Evolutionary conservation across 768 basidiomycete species (phyloP).

Genomic region (Fomitopsis pulvina): DNA sequence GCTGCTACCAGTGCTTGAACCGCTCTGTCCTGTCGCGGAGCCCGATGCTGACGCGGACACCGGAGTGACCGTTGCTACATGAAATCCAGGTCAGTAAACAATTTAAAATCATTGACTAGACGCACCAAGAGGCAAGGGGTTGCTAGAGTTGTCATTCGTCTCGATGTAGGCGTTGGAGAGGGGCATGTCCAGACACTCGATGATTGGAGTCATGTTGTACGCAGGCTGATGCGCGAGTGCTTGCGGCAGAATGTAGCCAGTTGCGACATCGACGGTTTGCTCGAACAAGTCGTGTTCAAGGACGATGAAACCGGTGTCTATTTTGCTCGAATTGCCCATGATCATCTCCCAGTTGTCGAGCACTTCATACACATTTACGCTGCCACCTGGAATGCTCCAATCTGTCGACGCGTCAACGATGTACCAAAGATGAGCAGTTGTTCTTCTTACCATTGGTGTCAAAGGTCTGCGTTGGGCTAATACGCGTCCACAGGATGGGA

Average conservation of each 20-base stretch:
- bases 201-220: conserved; percentile 69
- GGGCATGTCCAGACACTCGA: conserved; percentile 55
- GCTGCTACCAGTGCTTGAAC: not conserved
- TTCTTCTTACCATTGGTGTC: conserved; percentile 51
- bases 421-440: not conserved
- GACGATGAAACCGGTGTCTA: conserved; percentile 80
- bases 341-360: conserved; percentile 71
- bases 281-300: conserved; percentile 85
- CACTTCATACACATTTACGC: conserved; percentile 48
- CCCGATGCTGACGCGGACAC: not conserved
- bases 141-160: conserved; percentile 65
- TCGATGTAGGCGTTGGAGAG: conserved; percentile 74
- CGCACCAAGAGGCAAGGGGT: conserved; percentile 37
- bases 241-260: conserved; percentile 80
- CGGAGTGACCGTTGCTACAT: not conserved
- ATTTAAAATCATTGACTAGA: not conserved
- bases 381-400: conserved; percentile 72
- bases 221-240: conserved; percentile 59
- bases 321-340: conserved; percentile 48
- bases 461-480: conserved; percentile 52
- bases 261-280: conserved; percentile 78
- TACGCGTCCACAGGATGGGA: conserved; percentile 81
- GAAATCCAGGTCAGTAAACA: not conserved
- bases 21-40: not conserved
- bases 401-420: conserved; percentile 34